Conservation (phyloP, 1,284 basidiomycete species). For the Sutorius eximius region DNA sequence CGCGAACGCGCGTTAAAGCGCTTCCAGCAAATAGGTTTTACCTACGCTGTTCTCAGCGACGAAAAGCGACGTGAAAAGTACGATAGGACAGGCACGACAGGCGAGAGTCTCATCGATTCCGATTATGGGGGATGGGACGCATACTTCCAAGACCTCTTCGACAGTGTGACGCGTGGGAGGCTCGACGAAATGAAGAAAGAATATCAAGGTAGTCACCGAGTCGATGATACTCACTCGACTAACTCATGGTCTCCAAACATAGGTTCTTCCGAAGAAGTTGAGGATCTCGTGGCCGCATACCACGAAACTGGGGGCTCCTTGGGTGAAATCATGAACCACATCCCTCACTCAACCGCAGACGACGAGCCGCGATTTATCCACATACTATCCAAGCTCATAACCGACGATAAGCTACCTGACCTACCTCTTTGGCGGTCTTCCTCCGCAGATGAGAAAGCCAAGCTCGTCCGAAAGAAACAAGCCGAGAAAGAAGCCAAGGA, state of each 20-base stretch:
- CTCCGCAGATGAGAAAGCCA: constrained; percentile 76
- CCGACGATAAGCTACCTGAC: constrained; percentile 55
- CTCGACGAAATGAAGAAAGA: constrained; percentile 88
- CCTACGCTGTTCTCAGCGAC: constrained; percentile 85
- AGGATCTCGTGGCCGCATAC: constrained; percentile 79
- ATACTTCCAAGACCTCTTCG: constrained; percentile 89
- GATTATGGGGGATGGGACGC: constrained; percentile 86
- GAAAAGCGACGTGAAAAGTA: constrained; percentile 73
- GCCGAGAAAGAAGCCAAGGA: constrained; percentile 79
- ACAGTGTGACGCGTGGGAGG: constrained; percentile 79
- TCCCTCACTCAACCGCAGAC: constrained; percentile 79
- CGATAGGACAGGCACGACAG: constrained; percentile 81
- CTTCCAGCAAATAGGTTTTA: constrained; percentile 91
- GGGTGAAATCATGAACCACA: constrained; percentile 75
- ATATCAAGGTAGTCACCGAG: constrained; percentile 71
- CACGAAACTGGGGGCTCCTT: constrained; percentile 66
- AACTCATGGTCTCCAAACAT: constrained; percentile 4
- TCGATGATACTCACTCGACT: background rate
- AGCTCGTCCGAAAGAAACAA: constrained; percentile 70
- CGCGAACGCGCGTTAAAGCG: constrained; percentile 66
- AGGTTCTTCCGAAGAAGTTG: constrained; percentile 84
- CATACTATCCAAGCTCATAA: constrained; percentile 69
- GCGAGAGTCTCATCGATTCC: constrained; percentile 66
- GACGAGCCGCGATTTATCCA: constrained; percentile 84
- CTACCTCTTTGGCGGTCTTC: constrained; percentile 70